A percentile compares a stretch with the other conserved stretches of the same genome.
Conservation (phyloP, 2,329 filamentous ascomycete genomes). For the Calonectria pseudoreteaudii region DNA sequence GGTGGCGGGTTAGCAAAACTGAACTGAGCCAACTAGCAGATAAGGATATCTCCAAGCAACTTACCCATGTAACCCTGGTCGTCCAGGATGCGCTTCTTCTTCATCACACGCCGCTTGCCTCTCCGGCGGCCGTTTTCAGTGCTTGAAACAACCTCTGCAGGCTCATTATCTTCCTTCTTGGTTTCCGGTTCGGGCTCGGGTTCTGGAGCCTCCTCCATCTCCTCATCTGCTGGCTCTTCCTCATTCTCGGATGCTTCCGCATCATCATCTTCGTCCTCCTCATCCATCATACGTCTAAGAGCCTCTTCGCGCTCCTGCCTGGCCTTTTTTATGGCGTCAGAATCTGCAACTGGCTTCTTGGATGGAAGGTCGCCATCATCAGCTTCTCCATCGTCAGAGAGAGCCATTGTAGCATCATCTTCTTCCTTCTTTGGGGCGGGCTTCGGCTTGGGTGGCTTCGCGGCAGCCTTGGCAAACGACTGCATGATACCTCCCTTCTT, state of each 20-base stretch:
- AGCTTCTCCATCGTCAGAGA: slow-evolving; percentile 56
- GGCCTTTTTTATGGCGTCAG: slow-evolving; percentile 43
- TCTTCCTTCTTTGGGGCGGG: slow-evolving; percentile 46
- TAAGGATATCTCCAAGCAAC: slow-evolving; percentile 44
- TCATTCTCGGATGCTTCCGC: slow-evolving; percentile 55
- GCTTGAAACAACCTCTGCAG: slow-evolving; percentile 66
- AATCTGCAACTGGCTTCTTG: slow-evolving; percentile 37
- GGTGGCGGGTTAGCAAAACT: slow-evolving; percentile 25
- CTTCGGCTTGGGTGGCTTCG: slow-evolving; percentile 63
- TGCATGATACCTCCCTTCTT: slow-evolving; percentile 79
- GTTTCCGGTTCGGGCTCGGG: slow-evolving; percentile 53
- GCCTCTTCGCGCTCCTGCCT: slow-evolving; percentile 53
- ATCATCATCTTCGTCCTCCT: slow-evolving; percentile 71
- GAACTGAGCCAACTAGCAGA: background rate
- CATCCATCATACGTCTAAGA: slow-evolving; percentile 63
- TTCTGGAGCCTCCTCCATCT: slow-evolving; percentile 55
- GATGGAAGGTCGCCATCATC: slow-evolving; percentile 51
- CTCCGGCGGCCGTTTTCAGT: slow-evolving; percentile 73
- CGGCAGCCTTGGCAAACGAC: slow-evolving; percentile 76
- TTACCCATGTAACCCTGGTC: slow-evolving; percentile 90
- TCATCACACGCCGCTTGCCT: slow-evolving; percentile 83
- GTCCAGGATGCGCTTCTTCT: slow-evolving; percentile 88
- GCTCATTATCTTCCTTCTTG: slow-evolving; percentile 54
- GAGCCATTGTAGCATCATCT: slow-evolving; percentile 45
- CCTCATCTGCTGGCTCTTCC: slow-evolving; percentile 52